These are phyloP conservation scores for Alectoria sarmentosa DNA, from an alignment of 495 filamentous ascomycete species.

Conservation along the genomic window DNA sequence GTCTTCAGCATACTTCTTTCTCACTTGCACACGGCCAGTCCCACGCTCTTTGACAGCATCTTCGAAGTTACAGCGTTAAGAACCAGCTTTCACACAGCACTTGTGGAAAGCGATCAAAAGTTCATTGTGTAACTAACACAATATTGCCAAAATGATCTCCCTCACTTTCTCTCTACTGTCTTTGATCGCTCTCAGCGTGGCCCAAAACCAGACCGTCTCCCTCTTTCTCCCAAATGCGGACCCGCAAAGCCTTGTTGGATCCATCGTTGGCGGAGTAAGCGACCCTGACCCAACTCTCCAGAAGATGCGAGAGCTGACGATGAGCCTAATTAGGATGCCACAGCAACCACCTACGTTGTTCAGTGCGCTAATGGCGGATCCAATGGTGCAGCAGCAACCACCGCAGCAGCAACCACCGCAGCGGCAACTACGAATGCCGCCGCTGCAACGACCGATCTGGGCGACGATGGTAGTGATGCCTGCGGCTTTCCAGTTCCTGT, in stretches of 20 bases:
- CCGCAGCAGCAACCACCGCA: background rate
- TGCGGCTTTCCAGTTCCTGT: constrained; percentile 4
- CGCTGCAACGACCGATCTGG: background rate
- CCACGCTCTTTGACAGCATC: background rate
- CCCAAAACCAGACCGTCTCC: constrained; percentile 1
- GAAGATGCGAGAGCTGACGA: background rate
- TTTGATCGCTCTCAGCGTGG: constrained; percentile 6
- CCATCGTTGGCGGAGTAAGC: constrained; percentile 11
- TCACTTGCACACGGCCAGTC: background rate
- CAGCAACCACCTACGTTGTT: constrained; percentile 10
- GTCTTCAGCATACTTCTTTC: background rate
- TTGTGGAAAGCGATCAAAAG: background rate
- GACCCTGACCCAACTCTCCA: background rate
- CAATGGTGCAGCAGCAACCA: background rate
- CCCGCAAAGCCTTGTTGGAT: constrained; percentile 4
- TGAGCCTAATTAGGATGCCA: background rate
- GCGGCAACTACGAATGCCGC: no score
- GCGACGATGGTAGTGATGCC: background rate
- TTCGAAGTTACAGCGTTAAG: background rate
- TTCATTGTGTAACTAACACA: background rate
- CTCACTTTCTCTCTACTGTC: constrained; percentile 5
- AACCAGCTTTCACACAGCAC: no score
- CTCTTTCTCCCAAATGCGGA: background rate
- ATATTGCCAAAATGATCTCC: background rate
- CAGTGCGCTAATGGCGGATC: constrained; percentile 3